phyloP scores from a whole-genome alignment of 2,329 filamentous ascomycete genomes.

The Orbilia quercus region DNA sequence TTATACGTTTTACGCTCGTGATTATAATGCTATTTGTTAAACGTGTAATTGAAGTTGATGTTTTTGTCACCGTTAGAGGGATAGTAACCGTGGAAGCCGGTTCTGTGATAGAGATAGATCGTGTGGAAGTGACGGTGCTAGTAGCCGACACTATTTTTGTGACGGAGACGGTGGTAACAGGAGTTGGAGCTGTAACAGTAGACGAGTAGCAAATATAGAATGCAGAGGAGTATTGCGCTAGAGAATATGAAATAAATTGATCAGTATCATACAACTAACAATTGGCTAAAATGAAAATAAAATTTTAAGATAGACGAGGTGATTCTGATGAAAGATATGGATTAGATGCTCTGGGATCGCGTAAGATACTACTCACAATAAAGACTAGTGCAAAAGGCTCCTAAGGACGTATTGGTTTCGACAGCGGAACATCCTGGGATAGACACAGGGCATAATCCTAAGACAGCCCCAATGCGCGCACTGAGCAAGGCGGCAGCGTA shows the following conservation, averaged over 20 bases:
- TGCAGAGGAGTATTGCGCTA: neutral
- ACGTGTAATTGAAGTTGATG: neutral
- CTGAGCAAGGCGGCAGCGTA: neutral
- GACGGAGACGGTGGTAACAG: constrained; percentile 3
- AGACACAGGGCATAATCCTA: neutral
- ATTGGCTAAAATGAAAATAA: too few species aligned
- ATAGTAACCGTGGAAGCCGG: neutral
- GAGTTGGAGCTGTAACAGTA: neutral
- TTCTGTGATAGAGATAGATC: neutral
- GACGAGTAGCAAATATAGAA: neutral
- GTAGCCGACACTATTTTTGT: neutral
- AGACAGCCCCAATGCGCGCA: neutral
- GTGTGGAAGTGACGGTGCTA: neutral
- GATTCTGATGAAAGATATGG: too few species aligned
- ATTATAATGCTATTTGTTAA: neutral
- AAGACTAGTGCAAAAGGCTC: neutral
- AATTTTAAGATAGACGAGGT: too few species aligned
- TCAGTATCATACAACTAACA: too few species aligned
- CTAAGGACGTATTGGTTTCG: neutral
- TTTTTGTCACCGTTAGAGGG: neutral
- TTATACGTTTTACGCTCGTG: neutral
- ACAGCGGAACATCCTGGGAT: neutral
- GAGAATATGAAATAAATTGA: too few species aligned
- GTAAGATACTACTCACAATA: neutral
- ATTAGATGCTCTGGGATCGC: too few species aligned